Conservation (phyloP, 2,329 filamentous ascomycete genomes). For the Claviceps fusiformis region DNA sequence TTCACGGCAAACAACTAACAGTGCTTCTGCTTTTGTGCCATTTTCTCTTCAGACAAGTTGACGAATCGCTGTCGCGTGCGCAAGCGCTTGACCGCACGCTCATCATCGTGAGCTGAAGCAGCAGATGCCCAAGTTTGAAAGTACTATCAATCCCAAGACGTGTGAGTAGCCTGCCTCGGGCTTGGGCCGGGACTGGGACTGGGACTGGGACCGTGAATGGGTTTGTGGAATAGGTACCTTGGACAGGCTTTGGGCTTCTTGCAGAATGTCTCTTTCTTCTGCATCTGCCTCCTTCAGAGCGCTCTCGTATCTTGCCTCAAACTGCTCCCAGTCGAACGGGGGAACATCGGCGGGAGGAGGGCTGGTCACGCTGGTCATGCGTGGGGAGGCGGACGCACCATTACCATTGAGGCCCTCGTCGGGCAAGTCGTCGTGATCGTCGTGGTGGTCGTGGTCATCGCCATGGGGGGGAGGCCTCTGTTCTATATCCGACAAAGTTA, state of each 20-base stretch:
- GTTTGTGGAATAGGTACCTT: slow-evolving; percentile 29
- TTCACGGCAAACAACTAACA: slow-evolving; percentile 39
- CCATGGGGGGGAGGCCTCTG: slow-evolving; percentile 11
- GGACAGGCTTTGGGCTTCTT: slow-evolving; percentile 54
- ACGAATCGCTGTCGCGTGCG: slow-evolving; percentile 70
- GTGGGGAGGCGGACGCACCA: slow-evolving; percentile 10
- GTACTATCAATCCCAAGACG: slow-evolving; percentile 37
- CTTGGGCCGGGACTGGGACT: too few relatives aligned
- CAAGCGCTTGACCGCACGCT: slow-evolving; percentile 64
- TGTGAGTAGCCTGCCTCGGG: background rate
- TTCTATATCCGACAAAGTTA: slow-evolving; percentile 11
- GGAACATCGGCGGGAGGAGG: slow-evolving; percentile 36
- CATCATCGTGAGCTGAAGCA: slow-evolving; percentile 58
- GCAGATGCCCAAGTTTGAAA: slow-evolving; percentile 69
- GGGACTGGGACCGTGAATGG: too few relatives aligned
- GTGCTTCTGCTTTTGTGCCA: slow-evolving; percentile 65
- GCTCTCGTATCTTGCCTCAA: slow-evolving; percentile 54
- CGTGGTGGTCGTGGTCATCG: slow-evolving; percentile 24
- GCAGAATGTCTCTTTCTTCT: slow-evolving; percentile 50
- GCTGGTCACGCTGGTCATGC: slow-evolving; percentile 15
- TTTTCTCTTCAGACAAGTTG: slow-evolving; percentile 54
- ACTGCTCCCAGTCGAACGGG: slow-evolving; percentile 63
- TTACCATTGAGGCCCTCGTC: slow-evolving; percentile 19
- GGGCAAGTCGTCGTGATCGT: slow-evolving; percentile 26
- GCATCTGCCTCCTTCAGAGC: slow-evolving; percentile 49